A percentile compares a stretch with the other conserved stretches of the same genome.
Evolutionary conservation across 176 grass and related monocot species (phyloP).

Genomic region (Canna indica): DNA sequence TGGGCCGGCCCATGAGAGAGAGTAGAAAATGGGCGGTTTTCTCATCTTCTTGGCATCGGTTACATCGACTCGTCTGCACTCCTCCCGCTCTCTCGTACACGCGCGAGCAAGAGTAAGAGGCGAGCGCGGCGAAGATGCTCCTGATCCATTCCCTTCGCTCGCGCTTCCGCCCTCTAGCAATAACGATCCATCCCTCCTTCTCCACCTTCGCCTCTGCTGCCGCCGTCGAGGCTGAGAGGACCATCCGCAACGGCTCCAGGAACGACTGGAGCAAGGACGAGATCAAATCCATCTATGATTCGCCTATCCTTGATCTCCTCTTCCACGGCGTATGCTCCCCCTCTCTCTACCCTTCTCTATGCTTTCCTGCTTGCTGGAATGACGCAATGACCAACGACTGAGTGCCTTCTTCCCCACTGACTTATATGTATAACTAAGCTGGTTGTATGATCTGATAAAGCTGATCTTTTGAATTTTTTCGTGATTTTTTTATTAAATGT

Average conservation of each 20-base stretch:
- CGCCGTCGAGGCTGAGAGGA: conserved; percentile 49
- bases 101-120: not conserved
- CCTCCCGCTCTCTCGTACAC: too few relatives aligned
- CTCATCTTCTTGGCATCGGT: too few relatives aligned
- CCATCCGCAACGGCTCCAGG: conserved; percentile 58
- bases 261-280: conserved; percentile 72
- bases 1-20: too few relatives aligned
- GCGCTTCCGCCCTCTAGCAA: conserved; percentile 18
- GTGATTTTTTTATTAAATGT: too few relatives aligned
- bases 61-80: too few relatives aligned
- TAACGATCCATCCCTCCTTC: not conserved
- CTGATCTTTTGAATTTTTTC: too few relatives aligned
- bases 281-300: conserved; percentile 87
- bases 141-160: conserved; percentile 47
- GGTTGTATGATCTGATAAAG: too few relatives aligned
- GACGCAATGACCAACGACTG: not conserved
- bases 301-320: conserved; percentile 84
- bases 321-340: conserved; percentile 58
- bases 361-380: not conserved
- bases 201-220: conserved; percentile 36
- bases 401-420: not conserved
- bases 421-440: too few relatives aligned
- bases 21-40: too few relatives aligned
- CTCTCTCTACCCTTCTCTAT: not conserved
- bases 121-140: conserved; percentile 34